phyloP scores from a whole-genome alignment of 192 early-diverging fungal genomes.

The Coemansia sp. region DNA sequence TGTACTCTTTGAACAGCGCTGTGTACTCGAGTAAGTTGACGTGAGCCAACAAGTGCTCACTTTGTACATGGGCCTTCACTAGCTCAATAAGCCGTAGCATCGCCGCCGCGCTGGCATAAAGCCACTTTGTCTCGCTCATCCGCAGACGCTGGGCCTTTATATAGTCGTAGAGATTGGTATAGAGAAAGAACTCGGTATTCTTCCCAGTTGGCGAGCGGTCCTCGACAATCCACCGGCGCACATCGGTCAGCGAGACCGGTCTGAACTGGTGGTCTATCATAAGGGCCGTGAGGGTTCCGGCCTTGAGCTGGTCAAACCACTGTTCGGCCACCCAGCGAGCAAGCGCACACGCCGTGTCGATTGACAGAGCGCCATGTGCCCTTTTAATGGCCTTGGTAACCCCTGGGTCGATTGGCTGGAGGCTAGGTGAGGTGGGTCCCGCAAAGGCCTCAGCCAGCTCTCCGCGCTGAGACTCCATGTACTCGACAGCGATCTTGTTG shows the following conservation, averaged over 20 bases:
- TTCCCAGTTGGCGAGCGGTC: slow-evolving; percentile 34
- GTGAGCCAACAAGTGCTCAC: slow-evolving; percentile 16
- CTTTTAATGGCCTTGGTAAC: background rate
- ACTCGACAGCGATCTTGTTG: slow-evolving; percentile 32
- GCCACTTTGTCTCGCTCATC: slow-evolving; percentile 38
- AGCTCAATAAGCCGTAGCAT: slow-evolving; percentile 27
- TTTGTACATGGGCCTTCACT: background rate
- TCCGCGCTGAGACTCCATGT: background rate
- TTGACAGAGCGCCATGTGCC: slow-evolving; percentile 5
- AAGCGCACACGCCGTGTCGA: slow-evolving; percentile 14
- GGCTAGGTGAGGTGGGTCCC: background rate
- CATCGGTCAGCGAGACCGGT: slow-evolving; percentile 26
- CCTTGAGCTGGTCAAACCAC: slow-evolving; percentile 28
- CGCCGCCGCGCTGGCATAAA: slow-evolving; percentile 43
- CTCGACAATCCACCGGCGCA: slow-evolving; percentile 45
- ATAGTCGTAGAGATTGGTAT: slow-evolving; percentile 34
- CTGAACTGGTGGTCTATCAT: slow-evolving; percentile 29
- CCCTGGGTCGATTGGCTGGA: background rate
- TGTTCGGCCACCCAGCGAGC: slow-evolving; percentile 31
- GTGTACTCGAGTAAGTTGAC: slow-evolving; percentile 5
- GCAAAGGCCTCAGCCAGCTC: slow-evolving; percentile 6
- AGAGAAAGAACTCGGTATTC: slow-evolving; percentile 26
- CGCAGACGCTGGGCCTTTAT: slow-evolving; percentile 32
- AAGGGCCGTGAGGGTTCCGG: slow-evolving; percentile 16
- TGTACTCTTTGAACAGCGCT: background rate